Evolutionary conservation across 31 red algal genomes (phyloP), one percentile per base, ranked within the genome.

Genomic region (Bonnemaisonia californica): DNA sequence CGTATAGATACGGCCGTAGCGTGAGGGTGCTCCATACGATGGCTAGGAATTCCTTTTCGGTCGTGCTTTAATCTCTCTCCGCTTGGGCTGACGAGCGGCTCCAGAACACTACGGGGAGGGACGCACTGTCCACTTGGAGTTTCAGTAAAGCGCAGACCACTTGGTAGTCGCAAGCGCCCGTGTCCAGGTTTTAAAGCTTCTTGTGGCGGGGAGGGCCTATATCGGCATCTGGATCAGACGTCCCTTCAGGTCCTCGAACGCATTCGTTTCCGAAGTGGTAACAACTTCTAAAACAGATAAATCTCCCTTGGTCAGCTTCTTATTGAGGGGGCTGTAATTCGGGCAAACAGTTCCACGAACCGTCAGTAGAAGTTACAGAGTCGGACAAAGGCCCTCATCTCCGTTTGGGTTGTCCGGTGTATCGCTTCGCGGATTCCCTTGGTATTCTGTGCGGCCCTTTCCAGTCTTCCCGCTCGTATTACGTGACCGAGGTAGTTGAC

Each of bases 401-500:
- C n/a, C n/a, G n/a, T n/a, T n/a, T n/a, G n/a, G n/a, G n/a, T n/a
- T n/a, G n/a, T n/a, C n/a, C n/a, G n/a, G n/a, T n/a, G n/a, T n/a
- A n/a, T n/a, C n/a, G n/a, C n/a, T n/a, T n/a, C n/a, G n/a, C n/a
- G n/a, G n/a, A n/a, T n/a, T n/a, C n/a, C n/a, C n/a, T n/a, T n/a
- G n/a, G n/a, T n/a, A n/a, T n/a, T n/a, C n/a, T n/a, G n/a, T n/a
- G n/a, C n/a, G n/a, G n/a, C n/a, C n/a, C n/a, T 70, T 37, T 80
- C 36, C 30, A 77, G 82, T 23, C 23, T 1, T n/a, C 71, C 51
- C 21, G 82, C 54, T 26, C 71, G 57, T 5, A 86, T 76, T 1
- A 86, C 33, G 54, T 86, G 82, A 0, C 82, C 54, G 13, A 86
- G 56, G 56, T 77, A 76, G 32, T 61, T 45, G 13, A 86, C 71